Base-by-base conservation (phyloP, 2,329 filamentous ascomycete genomes). In the Fusarium oligoseptatum region DNA sequence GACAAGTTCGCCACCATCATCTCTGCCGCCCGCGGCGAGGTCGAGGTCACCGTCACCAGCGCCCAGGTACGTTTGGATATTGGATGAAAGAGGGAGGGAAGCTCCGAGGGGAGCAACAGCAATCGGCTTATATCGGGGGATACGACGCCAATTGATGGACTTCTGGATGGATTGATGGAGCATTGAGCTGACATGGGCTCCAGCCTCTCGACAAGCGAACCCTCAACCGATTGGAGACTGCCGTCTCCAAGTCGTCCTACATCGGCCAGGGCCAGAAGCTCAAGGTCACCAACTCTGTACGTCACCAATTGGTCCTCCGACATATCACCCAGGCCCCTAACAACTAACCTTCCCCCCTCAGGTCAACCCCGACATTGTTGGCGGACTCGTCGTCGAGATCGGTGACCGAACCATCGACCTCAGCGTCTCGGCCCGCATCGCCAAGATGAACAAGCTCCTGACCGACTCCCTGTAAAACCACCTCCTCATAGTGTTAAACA, bases 401-500 rank as follows among this genome's bases (percentile, higher is more conserved):
- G 96, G 95, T 82, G 96, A 98, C 90, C 94, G 96, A 83, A 98
- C 96, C 84, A 98, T 99, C 83, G 97, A 99, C 87, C 93, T 98
- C 80, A 97, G 93, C 86, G 95, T 99, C 82, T 96, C 96, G 60
- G 89, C 94, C 84, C 97, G 96, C 91, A 93, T 99, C 86, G 91
- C 94, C 85, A 97, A 95, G 92, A 94, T 99, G 91, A 99, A 99
- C 94, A 99, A 98, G 93, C 92, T 98, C 84, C 93, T 99, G 83
- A 95, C 91, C 80, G 97, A 99, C 87, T 90, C 93, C 86, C 89
- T 99, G 94, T 99, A 98, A 94, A 95, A 75, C 64, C 68, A 74
- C 63, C 67, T 24, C 45, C 7, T 48, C 22, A 66, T 75, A 77
- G 68, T 76, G 22, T 50, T 50, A 72, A 74, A 79, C 64, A 67